These are phyloP conservation scores for Pseudozyma pruni DNA, from an alignment of 1,284 basidiomycete genomes.

Conservation along the genomic window DNA sequence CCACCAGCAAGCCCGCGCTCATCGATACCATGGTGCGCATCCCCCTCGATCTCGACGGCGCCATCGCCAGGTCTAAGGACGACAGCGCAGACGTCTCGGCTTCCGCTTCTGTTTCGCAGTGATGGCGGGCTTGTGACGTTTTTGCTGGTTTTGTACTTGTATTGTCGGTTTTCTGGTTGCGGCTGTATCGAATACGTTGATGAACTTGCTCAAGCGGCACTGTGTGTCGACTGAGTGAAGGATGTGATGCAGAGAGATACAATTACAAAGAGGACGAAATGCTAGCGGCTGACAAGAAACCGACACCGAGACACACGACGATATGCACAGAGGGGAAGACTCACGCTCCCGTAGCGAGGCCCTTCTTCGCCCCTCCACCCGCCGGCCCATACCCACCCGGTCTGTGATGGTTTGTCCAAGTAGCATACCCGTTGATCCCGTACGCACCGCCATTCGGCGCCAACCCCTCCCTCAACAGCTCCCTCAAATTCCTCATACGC, in stretches of 20 bases:
- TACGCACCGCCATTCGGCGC: slow-evolving; percentile 43
- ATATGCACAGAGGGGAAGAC: not conserved
- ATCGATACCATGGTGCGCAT: slow-evolving; percentile 53
- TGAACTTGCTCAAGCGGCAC: not conserved
- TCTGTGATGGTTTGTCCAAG: slow-evolving; percentile 23
- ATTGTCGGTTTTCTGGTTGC: slow-evolving; percentile 1
- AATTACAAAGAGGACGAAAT: slow-evolving; percentile 11
- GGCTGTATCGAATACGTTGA: slow-evolving; percentile 9
- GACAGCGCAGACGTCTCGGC: slow-evolving; percentile 12
- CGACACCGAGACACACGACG: too few species aligned
- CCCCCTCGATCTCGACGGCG: slow-evolving; percentile 47
- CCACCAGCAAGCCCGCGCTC: slow-evolving; percentile 36
- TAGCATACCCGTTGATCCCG: slow-evolving; percentile 47
- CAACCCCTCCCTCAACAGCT: slow-evolving; percentile 55
- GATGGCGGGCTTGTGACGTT: too few species aligned
- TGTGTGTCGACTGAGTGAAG: not conserved
- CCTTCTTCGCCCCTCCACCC: slow-evolving; percentile 14
- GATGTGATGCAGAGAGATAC: not conserved
- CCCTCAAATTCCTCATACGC: slow-evolving; percentile 55
- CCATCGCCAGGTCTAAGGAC: slow-evolving; percentile 27
- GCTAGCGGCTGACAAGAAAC: too few species aligned
- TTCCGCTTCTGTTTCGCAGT: slow-evolving; percentile 14
- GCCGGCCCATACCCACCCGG: slow-evolving; percentile 1
- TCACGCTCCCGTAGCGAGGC: slow-evolving; percentile 18
- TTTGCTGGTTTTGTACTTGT: slow-evolving; percentile 17